Conservation (phyloP, 2,329 filamentous ascomycete species). For the Colletotrichum endophyticum region DNA sequence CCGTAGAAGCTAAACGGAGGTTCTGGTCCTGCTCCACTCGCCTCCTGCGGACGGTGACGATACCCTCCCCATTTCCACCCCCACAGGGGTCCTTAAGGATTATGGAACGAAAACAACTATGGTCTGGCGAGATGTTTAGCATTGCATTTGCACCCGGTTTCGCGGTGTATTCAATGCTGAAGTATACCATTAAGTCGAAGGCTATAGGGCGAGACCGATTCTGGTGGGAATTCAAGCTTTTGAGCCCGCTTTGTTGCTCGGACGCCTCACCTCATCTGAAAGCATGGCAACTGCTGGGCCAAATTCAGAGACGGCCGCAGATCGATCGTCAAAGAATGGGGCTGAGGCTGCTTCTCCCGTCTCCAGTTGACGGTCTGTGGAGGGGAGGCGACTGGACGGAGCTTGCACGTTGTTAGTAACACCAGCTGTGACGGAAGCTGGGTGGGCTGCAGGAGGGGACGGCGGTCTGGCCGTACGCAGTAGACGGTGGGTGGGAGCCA, state of each 20-base stretch:
- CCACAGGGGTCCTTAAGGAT: constrained; percentile 8
- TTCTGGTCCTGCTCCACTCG: constrained; percentile 8
- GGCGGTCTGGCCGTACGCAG: neutral
- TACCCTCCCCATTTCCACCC: neutral
- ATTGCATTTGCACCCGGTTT: neutral
- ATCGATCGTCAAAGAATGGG: constrained; percentile 9
- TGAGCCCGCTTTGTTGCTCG: neutral
- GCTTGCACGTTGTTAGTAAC: neutral
- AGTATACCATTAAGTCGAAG: neutral
- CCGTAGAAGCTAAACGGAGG: neutral
- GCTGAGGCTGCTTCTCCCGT: constrained; percentile 2
- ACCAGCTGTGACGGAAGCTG: neutral
- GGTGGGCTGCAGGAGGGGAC: neutral
- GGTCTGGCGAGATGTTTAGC: neutral
- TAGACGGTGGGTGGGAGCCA: constrained; percentile 17
- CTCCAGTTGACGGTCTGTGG: neutral
- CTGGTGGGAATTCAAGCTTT: neutral
- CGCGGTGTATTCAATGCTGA: neutral
- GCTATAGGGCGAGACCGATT: neutral
- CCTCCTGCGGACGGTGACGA: constrained; percentile 4
- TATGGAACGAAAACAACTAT: neutral
- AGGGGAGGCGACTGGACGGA: neutral
- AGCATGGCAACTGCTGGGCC: neutral
- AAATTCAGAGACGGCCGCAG: constrained; percentile 1
- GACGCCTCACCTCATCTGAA: constrained; percentile 4